phyloP scores from a whole-genome alignment of 192 early-diverging fungal genomes.

The Dispira simplex region DNA sequence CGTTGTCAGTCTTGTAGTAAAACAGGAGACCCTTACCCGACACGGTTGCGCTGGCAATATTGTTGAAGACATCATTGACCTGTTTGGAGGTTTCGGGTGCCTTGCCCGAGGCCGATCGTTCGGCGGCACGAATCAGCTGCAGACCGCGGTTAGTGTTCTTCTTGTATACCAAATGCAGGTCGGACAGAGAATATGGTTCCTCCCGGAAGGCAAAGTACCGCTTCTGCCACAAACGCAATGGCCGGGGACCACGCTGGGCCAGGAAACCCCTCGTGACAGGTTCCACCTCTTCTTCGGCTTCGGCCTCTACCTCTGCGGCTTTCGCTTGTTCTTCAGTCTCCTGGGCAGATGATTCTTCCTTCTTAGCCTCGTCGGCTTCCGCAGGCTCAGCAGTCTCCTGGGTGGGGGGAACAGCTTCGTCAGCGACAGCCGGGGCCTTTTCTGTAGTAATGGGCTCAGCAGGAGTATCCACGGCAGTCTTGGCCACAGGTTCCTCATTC shows the following conservation, averaged over 20 bases:
- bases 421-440: not conserved
- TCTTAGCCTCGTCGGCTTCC: not conserved
- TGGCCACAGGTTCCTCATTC: not conserved
- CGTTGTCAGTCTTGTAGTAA: constrained; percentile 9
- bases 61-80: not conserved
- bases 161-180: constrained; percentile 10
- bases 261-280: not conserved
- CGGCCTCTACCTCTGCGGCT: not conserved
- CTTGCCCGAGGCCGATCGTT: not conserved
- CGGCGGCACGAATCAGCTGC: not conserved
- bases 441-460: not conserved
- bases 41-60: constrained; percentile 8
- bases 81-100: not conserved
- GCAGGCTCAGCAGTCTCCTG: not conserved
- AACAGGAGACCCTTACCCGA: constrained; percentile 2
- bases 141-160: constrained; percentile 1
- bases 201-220: constrained; percentile 6
- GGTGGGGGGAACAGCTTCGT: not conserved
- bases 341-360: not conserved
- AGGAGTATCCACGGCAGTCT: constrained; percentile 9
- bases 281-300: not conserved
- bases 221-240: constrained; percentile 10
- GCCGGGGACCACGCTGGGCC: constrained; percentile 5
- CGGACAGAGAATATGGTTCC: not conserved
- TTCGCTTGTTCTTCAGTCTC: not conserved